Evolutionary conservation across 305 asterid genomes (phyloP), one percentile per base, ranked within the genome.

Genomic region (Fraxinus sp.): DNA sequence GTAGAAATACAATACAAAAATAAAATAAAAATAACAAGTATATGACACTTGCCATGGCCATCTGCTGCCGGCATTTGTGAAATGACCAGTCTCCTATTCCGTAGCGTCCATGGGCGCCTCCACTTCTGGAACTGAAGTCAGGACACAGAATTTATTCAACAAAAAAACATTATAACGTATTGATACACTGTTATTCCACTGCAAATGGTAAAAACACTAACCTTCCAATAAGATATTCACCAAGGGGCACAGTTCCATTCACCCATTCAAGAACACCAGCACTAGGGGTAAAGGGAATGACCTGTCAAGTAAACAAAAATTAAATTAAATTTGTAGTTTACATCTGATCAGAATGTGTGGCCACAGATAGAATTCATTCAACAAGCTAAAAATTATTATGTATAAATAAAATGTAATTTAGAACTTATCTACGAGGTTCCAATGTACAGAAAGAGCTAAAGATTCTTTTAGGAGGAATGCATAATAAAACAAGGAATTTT

Each of bases 211-310:
- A 85, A 41, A 78, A 66, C 71, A 83, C 93, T 86, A 80, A 94
- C 99, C 98, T 91, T 87, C 98, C 99, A 57, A 87, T 87, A 77
- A 96, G 99, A 89, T 94, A 96, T 82, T 96, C 99, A 78, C 97
- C 97, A 24, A 96, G 98, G 41, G 99, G 99, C 74, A 96, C 82
- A 81, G 98, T 94, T 85, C 98, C 98, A 89, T 92, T 94, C 83
- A 96, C 99, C 99, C 99, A 96, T 89, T 96, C 99, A 78, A 94
- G 91, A 86, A 96, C 98, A 85, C 99, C 99, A 77, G 99, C 99
- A 89, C 98, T 93, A 57, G 99, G 99, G 86, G 99, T 94, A 85
- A 96, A 96, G 85, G 99, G 97, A 81, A 96, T 94, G 35, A 96
- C 99, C 98, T 96, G 91, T 87, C 79, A 52, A 88, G 84, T 80